Percentiles rank a stretch among this genome's conserved stretches.
Conservation (phyloP, 1,284 basidiomycete species). For the Leccinum griseonigrum region DNA sequence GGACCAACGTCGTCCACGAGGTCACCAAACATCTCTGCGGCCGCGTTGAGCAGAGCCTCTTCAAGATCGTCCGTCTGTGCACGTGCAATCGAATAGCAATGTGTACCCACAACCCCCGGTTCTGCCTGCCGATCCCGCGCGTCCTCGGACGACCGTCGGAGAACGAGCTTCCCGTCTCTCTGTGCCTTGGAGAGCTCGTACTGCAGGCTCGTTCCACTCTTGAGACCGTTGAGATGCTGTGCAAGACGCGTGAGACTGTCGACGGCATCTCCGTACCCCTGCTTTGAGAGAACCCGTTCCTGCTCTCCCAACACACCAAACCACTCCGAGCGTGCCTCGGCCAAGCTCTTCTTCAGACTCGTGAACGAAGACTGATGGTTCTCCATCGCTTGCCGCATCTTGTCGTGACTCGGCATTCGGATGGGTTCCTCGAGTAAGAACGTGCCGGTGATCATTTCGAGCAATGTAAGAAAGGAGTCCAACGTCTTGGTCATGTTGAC, state of each 20-base stretch:
- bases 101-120: slow-evolving; percentile 8
- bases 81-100: slow-evolving; percentile 12
- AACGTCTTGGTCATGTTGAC: slow-evolving; percentile 82
- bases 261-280: slow-evolving; percentile 82
- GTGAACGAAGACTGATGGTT: slow-evolving; percentile 87
- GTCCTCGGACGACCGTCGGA: slow-evolving; percentile 29
- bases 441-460: slow-evolving; percentile 76
- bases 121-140: slow-evolving; percentile 14
- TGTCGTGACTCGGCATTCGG: slow-evolving; percentile 52
- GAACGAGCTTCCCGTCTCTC: slow-evolving; percentile 49
- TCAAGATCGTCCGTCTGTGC: slow-evolving; percentile 45
- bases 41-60: slow-evolving; percentile 59
- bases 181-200: slow-evolving; percentile 74
- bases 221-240: slow-evolving; percentile 85
- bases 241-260: slow-evolving; percentile 82
- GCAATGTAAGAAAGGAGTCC: slow-evolving; percentile 82
- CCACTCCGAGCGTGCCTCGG: slow-evolving; percentile 85
- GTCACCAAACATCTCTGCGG: slow-evolving; percentile 77
- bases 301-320: slow-evolving; percentile 43
- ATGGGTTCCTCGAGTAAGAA: slow-evolving; percentile 80
- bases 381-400: slow-evolving; percentile 72
- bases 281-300: slow-evolving; percentile 42
- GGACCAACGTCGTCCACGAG: slow-evolving; percentile 82
- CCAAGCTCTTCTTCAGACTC: slow-evolving; percentile 77
- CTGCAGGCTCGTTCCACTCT: slow-evolving; percentile 81